phyloP scores from a whole-genome alignment of 176 grass and related monocot genomes.

The Saccharum spontaneum region DNA sequence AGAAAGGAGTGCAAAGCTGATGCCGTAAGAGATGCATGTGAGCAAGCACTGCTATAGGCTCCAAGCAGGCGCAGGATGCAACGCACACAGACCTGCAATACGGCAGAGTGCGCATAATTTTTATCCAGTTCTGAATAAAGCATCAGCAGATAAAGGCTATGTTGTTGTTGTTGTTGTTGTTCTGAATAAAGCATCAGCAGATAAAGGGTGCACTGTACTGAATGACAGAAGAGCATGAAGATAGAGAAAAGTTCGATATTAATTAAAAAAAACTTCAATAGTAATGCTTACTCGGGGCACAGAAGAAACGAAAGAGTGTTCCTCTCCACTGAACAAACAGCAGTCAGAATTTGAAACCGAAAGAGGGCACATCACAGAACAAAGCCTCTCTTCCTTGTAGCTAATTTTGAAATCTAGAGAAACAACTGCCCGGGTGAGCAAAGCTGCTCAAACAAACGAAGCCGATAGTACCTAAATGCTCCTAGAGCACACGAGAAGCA shows the following conservation, averaged over 20 bases:
- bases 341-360: not conserved
- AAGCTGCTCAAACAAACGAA: slow-evolving; percentile 10
- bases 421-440: not conserved
- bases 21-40: slow-evolving; percentile 37
- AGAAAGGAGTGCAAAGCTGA: slow-evolving; percentile 53
- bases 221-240: not conserved
- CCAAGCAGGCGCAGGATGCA: slow-evolving; percentile 77
- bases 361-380: not conserved
- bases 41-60: slow-evolving; percentile 31
- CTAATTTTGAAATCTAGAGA: not conserved
- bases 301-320: not conserved
- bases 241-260: not conserved
- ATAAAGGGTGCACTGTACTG: not conserved
- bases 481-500: not conserved
- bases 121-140: slow-evolving; percentile 9
- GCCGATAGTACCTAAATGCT: not conserved
- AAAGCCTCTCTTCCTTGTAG: not conserved
- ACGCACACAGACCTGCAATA: slow-evolving; percentile 63
- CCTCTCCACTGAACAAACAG: not conserved
- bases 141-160: not conserved
- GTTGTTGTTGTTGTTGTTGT: no score
- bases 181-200: not conserved
- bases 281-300: not conserved
- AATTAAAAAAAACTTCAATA: no score
- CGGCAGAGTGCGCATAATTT: not conserved